phyloP scores from a whole-genome alignment of 2,329 filamentous ascomycete genomes.

The Macrophomina phaseolina region DNA sequence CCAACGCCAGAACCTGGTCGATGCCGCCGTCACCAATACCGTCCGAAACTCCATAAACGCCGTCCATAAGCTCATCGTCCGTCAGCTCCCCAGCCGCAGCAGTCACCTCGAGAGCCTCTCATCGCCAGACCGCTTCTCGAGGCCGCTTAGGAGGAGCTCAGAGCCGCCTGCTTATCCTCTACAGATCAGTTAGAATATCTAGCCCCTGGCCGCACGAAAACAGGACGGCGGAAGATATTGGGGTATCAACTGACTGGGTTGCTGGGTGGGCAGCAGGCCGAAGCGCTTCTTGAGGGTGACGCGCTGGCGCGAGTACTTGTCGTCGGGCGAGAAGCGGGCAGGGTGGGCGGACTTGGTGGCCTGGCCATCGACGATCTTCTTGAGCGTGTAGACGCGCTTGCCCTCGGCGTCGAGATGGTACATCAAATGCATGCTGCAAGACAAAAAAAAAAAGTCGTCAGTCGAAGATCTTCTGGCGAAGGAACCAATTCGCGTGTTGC shows the following conservation, averaged over 20 bases:
- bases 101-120: too few species aligned
- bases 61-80: not conserved
- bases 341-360: slow-evolving; percentile 97
- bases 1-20: too few species aligned
- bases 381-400: slow-evolving; percentile 92
- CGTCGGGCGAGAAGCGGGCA: slow-evolving; percentile 94
- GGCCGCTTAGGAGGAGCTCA: not conserved
- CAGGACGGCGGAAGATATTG: too few species aligned
- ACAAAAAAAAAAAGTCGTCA: not conserved
- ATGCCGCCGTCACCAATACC: not conserved
- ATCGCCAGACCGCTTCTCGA: too few species aligned
- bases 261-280: slow-evolving; percentile 84
- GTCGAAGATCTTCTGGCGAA: not conserved
- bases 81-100: too few species aligned
- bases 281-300: slow-evolving; percentile 96
- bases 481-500: slow-evolving; percentile 6
- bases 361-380: slow-evolving; percentile 81
- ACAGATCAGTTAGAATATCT: not conserved
- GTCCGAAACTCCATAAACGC: slow-evolving; percentile 11
- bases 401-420: slow-evolving; percentile 83
- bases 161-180: slow-evolving; percentile 21
- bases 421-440: slow-evolving; percentile 71
- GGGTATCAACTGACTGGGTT: slow-evolving; percentile 60
- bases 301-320: slow-evolving; percentile 96
- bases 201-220: not conserved